phyloP scores from a whole-genome alignment of 306 rosid genomes.

The Trifolium fragiferum region DNA sequence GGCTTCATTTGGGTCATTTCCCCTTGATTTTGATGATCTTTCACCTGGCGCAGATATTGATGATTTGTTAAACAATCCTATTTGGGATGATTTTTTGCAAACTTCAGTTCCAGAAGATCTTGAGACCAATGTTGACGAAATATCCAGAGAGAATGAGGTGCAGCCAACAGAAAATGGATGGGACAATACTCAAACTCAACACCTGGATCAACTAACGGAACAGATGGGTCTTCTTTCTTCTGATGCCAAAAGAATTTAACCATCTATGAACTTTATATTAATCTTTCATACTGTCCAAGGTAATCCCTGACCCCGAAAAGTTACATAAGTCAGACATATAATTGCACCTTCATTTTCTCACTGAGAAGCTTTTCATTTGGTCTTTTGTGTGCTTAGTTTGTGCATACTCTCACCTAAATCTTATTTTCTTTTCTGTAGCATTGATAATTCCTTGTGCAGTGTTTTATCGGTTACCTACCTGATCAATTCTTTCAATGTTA shows the following conservation, averaged over 20 bases:
- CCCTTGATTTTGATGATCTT: conserved; percentile 63
- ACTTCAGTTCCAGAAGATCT: conserved; percentile 59
- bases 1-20: conserved; percentile 55
- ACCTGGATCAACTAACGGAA: conserved; percentile 77
- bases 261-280: conserved; percentile 53
- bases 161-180: conserved; percentile 70
- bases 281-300: conserved; percentile 41
- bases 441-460: conserved; percentile 1
- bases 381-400: conserved; percentile 39
- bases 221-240: conserved; percentile 92
- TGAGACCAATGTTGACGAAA: conserved; percentile 54
- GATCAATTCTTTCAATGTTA: conserved; percentile 32
- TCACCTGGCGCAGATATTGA: conserved; percentile 73
- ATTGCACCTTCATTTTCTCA: conserved; percentile 33
- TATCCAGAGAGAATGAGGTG: conserved; percentile 52
- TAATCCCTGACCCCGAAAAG: conserved; percentile 42
- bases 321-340: conserved; percentile 2
- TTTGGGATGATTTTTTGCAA: conserved; percentile 70
- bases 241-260: conserved; percentile 58
- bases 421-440: conserved; percentile 9
- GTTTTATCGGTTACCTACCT: conserved; percentile 21
- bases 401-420: conserved; percentile 32
- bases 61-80: conserved; percentile 59
- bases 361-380: conserved; percentile 40
- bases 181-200: conserved; percentile 60